phyloP scores from a whole-genome alignment of 331 rosid species.

The Malus hybrid region DNA sequence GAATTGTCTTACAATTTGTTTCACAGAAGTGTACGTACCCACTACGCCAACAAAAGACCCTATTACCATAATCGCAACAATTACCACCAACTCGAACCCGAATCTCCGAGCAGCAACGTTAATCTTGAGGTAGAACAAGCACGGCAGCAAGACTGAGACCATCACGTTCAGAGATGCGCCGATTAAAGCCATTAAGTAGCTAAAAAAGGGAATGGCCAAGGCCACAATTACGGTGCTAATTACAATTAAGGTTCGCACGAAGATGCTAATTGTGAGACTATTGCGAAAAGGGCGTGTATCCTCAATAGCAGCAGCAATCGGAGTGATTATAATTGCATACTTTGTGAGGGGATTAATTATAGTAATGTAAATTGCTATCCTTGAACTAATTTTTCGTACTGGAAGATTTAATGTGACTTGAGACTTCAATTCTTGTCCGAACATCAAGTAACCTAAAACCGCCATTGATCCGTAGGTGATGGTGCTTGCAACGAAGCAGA shows the following conservation, averaged over 20 bases:
- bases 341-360: conserved; percentile 62
- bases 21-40: conserved; percentile 44
- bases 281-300: conserved; percentile 17
- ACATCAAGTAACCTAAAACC: conserved; percentile 56
- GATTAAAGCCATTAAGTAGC: conserved; percentile 53
- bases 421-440: conserved; percentile 40
- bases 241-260: conserved; percentile 45
- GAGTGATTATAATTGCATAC: conserved; percentile 46
- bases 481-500: conserved; percentile 47
- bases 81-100: conserved; percentile 36
- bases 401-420: conserved; percentile 71
- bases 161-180: conserved; percentile 52
- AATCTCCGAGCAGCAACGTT: conserved; percentile 27
- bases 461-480: conserved; percentile 49
- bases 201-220: conserved; percentile 49
- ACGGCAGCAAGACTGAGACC: conserved; percentile 47
- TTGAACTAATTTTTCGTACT: conserved; percentile 25
- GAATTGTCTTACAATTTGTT: conserved; percentile 32
- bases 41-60: conserved; percentile 34
- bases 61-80: conserved; percentile 28
- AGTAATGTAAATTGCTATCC: conserved; percentile 52
- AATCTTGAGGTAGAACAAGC: conserved; percentile 61
- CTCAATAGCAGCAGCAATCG: conserved; percentile 57
- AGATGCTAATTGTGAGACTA: conserved; percentile 12
- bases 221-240: conserved; percentile 45